phyloP scores from a whole-genome alignment of 306 rosid genomes.

The Trifolium repens region DNA sequence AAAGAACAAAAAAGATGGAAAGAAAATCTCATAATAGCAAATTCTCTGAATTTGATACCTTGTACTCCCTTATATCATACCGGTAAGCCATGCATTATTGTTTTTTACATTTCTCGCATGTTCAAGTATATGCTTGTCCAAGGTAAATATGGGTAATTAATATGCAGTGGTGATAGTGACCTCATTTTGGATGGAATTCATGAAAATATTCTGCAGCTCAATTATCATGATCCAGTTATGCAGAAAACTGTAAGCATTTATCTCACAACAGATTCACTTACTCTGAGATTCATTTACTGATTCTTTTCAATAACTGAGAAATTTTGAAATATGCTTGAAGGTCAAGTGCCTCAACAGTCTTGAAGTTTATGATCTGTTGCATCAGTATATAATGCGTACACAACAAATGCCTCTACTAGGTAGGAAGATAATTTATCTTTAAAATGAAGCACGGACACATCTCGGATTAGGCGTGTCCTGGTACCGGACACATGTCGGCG shows the following conservation, averaged over 20 bases:
- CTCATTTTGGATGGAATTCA: constrained; percentile 92
- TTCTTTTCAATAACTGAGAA: constrained; percentile 38
- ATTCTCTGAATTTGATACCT: constrained; percentile 63
- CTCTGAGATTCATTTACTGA: constrained; percentile 27
- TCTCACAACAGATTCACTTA: constrained; percentile 4
- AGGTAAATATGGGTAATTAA: constrained; percentile 28
- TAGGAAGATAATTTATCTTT: constrained; percentile 46
- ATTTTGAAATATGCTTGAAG: constrained; percentile 52
- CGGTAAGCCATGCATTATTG: constrained; percentile 63
- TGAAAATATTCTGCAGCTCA: constrained; percentile 88
- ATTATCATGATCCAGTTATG: constrained; percentile 94
- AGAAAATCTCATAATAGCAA: constrained; percentile 51
- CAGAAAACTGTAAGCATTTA: constrained; percentile 78
- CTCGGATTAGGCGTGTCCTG: no score
- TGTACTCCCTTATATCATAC: constrained; percentile 73
- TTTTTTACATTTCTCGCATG: constrained; percentile 18
- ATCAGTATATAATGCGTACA: constrained; percentile 72
- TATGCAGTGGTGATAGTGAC: constrained; percentile 85
- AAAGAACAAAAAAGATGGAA: constrained; percentile 65
- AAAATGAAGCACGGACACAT: not conserved
- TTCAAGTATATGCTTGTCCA: constrained; percentile 23
- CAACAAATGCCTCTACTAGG: constrained; percentile 76
- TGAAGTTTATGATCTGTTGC: constrained; percentile 73
- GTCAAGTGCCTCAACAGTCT: constrained; percentile 82
- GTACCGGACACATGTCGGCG: no score